phyloP scores from a whole-genome alignment of 2,329 filamentous ascomycete genomes.

The Aspergillus floridensis region DNA sequence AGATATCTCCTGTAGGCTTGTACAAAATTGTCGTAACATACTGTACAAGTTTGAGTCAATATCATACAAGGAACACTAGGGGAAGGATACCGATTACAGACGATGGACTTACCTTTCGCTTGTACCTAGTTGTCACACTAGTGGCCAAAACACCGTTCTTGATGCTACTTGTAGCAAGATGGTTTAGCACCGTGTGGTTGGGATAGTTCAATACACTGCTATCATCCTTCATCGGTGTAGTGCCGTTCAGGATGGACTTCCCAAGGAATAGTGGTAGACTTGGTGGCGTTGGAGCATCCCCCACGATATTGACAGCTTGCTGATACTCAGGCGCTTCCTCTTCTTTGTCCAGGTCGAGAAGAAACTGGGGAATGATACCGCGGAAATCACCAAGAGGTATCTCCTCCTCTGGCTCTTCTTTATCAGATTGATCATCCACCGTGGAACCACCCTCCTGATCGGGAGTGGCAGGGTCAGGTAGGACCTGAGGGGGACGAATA shows the following conservation, averaged over 20 bases:
- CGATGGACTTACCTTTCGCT: conserved; percentile 63
- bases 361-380: conserved; percentile 74
- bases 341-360: conserved; percentile 77
- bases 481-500: conserved; percentile 45
- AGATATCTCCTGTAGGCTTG: conserved; percentile 67
- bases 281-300: conserved; percentile 79
- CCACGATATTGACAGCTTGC: conserved; percentile 70
- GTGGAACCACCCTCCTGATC: conserved; percentile 31
- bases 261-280: conserved; percentile 84
- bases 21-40: conserved; percentile 98
- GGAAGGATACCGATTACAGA: too few relatives aligned
- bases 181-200: conserved; percentile 95
- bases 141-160: conserved; percentile 94
- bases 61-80: background rate
- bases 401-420: conserved; percentile 52
- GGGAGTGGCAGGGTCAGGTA: conserved; percentile 35
- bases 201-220: conserved; percentile 96
- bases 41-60: conserved; percentile 48
- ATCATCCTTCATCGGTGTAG: conserved; percentile 92
- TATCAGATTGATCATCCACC: conserved; percentile 45
- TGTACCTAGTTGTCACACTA: conserved; percentile 95
- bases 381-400: conserved; percentile 63
- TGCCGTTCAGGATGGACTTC: conserved; percentile 91
- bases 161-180: conserved; percentile 95
- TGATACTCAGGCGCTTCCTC: conserved; percentile 75